Evolutionary conservation across 768 basidiomycete species (phyloP), one percentile per base, ranked within the genome.

Genomic region (Leccinum variicolor): DNA sequence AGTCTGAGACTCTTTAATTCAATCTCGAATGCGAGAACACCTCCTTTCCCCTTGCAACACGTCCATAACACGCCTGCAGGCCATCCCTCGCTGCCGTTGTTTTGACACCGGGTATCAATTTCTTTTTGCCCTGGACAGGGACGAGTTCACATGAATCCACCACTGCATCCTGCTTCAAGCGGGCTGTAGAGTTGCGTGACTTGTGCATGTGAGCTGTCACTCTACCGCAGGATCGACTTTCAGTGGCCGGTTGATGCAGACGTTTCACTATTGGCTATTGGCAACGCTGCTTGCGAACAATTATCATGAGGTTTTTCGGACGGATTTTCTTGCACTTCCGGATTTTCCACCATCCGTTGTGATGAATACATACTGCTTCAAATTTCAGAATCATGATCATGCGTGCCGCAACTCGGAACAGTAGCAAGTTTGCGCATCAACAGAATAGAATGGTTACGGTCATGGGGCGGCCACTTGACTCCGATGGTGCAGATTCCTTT

Each of bases 1-100:
- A 60, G 62, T 53, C 55, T 53, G 64, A 61, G 61, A 63, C 54
- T 61, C 57, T 58, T 58, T 54, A 59, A 66, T 68, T 61, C 53
- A 57, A 51, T 69, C 62, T 64, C 62, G 59, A 60, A 68, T 64
- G 59, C 56, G 55, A 61, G 56, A 56, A 25, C 28, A 59, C 41
- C 56, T 61, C 58, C 49, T 48, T 48, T 49, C 64, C 57, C 53
- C 51, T 65, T 67, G 57, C 59, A 59, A 58, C 59, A 59, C 49
- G 52, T 59, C 55, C 46, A 36, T 48, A 50, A 53, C 49, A 53
- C 25, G 49, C 58, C 50, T 68, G 56, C 53, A 62, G 50, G 52
- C 14, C 33, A 23, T 56, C 29, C 58, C 51, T 31, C 43, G 50
- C 55, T 50, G 54, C 55, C 50, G 21, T 54, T 34, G 21, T 43